A percentile compares a stretch with the other conserved stretches of the same genome.
Conservation (phyloP, 352 stramenopile species). For the Phytopythium vexans region DNA sequence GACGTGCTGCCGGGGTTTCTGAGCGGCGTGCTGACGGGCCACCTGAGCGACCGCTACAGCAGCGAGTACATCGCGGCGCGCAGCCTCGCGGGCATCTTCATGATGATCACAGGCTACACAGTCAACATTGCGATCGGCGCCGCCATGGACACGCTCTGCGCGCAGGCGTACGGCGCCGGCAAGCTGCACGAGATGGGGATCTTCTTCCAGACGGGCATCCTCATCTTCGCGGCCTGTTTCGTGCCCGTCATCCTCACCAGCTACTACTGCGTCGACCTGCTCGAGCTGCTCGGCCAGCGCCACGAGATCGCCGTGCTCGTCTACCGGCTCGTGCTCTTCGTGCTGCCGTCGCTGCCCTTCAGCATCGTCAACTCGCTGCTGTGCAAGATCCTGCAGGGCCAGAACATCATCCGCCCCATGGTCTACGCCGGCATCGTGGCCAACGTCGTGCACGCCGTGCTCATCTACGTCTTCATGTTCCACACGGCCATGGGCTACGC, state of each 20-base stretch:
- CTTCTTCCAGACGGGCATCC: conserved; percentile 81
- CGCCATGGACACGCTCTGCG: conserved; percentile 89
- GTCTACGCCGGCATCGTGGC: conserved; percentile 70
- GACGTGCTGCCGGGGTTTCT: conserved; percentile 69
- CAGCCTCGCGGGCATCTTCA: conserved; percentile 72
- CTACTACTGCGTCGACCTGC: conserved; percentile 73
- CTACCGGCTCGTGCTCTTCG: conserved; percentile 59
- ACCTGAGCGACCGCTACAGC: conserved; percentile 52
- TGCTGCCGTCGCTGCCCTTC: conserved; percentile 82
- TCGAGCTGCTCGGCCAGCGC: conserved; percentile 72
- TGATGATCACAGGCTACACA: conserved; percentile 82
- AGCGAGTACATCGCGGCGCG: conserved; percentile 79
- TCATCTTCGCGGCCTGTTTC: conserved; percentile 68
- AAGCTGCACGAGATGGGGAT: conserved; percentile 83
- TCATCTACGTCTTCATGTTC: conserved; percentile 89
- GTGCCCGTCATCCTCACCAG: conserved; percentile 55
- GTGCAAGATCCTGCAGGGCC: conserved; percentile 75
- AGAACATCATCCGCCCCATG: conserved; percentile 85
- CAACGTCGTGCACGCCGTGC: conserved; percentile 72
- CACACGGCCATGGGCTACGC: conserved; percentile 70
- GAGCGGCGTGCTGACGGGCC: conserved; percentile 64
- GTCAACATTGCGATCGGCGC: conserved; percentile 80
- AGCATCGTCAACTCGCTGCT: conserved; percentile 77
- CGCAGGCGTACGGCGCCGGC: conserved; percentile 80
- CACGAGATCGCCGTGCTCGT: conserved; percentile 63